Base-by-base conservation (phyloP, 176 grass and related monocot species). In the Bothriochloa decipiens region DNA sequence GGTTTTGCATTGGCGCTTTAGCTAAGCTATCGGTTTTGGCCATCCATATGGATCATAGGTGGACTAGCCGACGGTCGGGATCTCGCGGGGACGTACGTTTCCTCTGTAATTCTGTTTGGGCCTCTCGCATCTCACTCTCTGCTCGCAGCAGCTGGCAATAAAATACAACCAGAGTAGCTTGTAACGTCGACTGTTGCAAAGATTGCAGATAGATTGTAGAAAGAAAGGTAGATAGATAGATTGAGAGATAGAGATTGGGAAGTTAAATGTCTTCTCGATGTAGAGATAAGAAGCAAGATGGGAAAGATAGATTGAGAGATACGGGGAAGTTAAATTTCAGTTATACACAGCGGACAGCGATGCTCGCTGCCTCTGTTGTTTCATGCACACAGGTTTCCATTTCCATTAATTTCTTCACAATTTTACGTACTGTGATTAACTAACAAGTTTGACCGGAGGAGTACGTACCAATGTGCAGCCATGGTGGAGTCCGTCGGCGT, bases 401-500 rank as follows among this genome's bases (percentile, higher is more conserved):
- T 64, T 60, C 61, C 26, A 64, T 64, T 70, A 60, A 4, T 40
- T 6, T 40, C 6, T 40, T 40, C 39, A 32, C 17, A 6, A 29
- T 64, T 64, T 42, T 36, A 36, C 5, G 3, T 64, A 28, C 25
- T 22, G 61, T 47, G 25, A 33, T 66, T n/a, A n/a, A 36, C 3
- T 41, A 23, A 58, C 14, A 77, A 25, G 6, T 26, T 14, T 77
- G 35, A 62, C 55, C 0, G 10, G 22, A 60, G 22, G 25, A 22
- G 17, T 14, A 25, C 8, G 50, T 25, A 68, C 22, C 0, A 25
- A 25, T 0, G 22, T 75, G 66, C 86, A 83, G 86, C 5, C 37
- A 53, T 65, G 40, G 80, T 65, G 40, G 72, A 90, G 25, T 82
- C 83, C 22, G 43, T 86, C 7, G 88, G 88, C 1, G 83, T 85